Evolutionary conservation across 306 rosid species (phyloP).

Genomic region (Lotus japonicus): DNA sequence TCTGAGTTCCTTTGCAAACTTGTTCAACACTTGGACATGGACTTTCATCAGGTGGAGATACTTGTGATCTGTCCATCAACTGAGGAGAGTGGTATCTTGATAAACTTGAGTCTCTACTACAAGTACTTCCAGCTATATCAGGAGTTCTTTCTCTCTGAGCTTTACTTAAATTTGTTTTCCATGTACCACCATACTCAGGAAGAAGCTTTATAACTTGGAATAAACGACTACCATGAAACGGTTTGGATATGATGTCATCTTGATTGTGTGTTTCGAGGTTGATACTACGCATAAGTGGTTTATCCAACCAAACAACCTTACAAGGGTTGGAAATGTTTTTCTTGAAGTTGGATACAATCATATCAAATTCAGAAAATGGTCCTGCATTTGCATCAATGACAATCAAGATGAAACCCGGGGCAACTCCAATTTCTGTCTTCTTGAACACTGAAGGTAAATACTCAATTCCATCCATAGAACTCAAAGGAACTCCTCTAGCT

Average conservation of each 20-base stretch:
- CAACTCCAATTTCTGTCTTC: conserved; percentile 2
- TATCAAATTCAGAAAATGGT: conserved; percentile 14
- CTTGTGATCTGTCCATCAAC: not conserved
- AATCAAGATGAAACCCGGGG: conserved; percentile 8
- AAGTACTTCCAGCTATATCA: not conserved
- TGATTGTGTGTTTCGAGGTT: not conserved
- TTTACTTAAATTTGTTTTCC: not conserved
- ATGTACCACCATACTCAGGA: conserved; percentile 53
- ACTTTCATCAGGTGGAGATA: not conserved
- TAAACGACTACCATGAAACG: conserved; percentile 52
- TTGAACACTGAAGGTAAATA: conserved; percentile 1
- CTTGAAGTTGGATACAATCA: conserved; percentile 16
- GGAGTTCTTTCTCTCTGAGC: not conserved
- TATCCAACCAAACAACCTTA: conserved; percentile 56
- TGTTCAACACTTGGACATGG: not conserved
- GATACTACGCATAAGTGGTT: conserved; percentile 8
- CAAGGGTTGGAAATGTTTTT: conserved; percentile 18
- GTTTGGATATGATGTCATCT: conserved; percentile 29
- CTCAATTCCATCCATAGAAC: conserved; percentile 21
- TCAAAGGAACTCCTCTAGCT: conserved; percentile 15
- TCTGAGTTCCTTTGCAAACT: conserved; percentile 2
- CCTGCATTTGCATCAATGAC: conserved; percentile 27
- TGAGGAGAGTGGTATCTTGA: not conserved
- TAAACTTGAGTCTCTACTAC: not conserved
- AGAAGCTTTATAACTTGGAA: conserved; percentile 43